phyloP scores from a whole-genome alignment of 2,329 filamentous ascomycete species.

The Lasiodiplodia sp. region DNA sequence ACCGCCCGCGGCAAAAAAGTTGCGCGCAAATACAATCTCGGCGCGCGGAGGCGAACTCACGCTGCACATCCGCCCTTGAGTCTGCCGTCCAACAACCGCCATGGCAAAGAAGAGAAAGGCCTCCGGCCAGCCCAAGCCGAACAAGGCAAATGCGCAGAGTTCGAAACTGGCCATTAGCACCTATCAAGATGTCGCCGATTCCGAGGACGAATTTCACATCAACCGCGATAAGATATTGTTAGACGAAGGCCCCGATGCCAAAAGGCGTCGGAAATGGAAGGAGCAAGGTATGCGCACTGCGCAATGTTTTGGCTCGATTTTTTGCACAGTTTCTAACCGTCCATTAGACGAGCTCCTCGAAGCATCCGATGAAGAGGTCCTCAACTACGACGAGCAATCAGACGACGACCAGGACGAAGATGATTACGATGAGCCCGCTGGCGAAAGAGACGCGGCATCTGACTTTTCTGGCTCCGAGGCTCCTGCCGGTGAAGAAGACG shows the following conservation, averaged over 20 bases:
- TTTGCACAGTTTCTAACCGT: constrained; percentile 2
- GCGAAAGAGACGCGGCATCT: constrained; percentile 36
- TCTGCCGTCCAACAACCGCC: constrained; percentile 1
- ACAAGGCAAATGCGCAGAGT: constrained; percentile 37
- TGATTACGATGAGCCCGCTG: constrained; percentile 46
- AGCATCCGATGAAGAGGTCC: constrained; percentile 68
- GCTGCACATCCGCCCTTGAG: not conserved
- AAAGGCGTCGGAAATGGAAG: constrained; percentile 73
- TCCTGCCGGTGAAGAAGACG: constrained; percentile 61
- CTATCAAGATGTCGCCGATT: constrained; percentile 88
- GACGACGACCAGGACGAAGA: constrained; percentile 52
- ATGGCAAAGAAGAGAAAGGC: constrained; percentile 75
- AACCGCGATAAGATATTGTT: constrained; percentile 86
- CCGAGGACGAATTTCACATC: constrained; percentile 91
- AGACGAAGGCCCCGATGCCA: constrained; percentile 79
- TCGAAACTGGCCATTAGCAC: constrained; percentile 67
- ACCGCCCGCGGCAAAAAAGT: constrained; percentile 28
- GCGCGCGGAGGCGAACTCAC: constrained; percentile 1
- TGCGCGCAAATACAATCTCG: constrained; percentile 19
- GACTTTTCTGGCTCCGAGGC: constrained; percentile 44
- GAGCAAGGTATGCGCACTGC: constrained; percentile 64
- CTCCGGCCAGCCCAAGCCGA: constrained; percentile 52
- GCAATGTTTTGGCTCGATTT: constrained; percentile 27
- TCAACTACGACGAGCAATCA: constrained; percentile 59
- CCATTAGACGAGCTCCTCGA: constrained; percentile 63